Conservation (phyloP, 2,329 filamentous ascomycete species). For the Chaetoscypha palmicola region DNA sequence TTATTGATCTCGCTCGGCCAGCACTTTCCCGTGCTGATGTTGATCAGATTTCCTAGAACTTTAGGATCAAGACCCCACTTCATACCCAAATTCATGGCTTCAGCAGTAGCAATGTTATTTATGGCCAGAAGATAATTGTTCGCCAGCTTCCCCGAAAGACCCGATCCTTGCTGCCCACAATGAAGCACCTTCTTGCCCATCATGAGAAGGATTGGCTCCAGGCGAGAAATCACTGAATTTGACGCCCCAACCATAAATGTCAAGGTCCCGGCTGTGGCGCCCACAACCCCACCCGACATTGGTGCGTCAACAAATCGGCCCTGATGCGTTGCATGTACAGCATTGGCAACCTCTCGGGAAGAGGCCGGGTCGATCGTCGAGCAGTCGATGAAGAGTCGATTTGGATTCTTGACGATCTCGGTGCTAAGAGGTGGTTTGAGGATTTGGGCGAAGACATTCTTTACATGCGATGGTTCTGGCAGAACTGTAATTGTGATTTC, state of each 20-base stretch:
- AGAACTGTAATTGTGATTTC: constrained; percentile 82
- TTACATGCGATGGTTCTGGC: constrained; percentile 83
- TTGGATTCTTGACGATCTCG: constrained; percentile 39
- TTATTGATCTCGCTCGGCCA: constrained; percentile 98
- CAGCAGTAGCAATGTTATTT: constrained; percentile 66
- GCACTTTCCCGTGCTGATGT: constrained; percentile 86
- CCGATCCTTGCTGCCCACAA: constrained; percentile 76
- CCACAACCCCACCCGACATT: constrained; percentile 94
- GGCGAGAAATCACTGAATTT: constrained; percentile 50
- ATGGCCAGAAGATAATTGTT: constrained; percentile 96
- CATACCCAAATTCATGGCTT: constrained; percentile 53
- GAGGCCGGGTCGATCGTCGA: constrained; percentile 92
- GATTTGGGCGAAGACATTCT: constrained; percentile 72
- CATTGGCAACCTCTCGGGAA: constrained; percentile 68
- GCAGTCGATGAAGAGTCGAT: constrained; percentile 86
- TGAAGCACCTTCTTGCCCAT: constrained; percentile 88
- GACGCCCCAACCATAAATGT: constrained; percentile 92
- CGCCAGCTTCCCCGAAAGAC: constrained; percentile 84
- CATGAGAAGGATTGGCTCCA: constrained; percentile 61
- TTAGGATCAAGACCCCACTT: constrained; percentile 47
- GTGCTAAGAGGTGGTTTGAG: constrained; percentile 49
- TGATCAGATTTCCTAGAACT: constrained; percentile 78
- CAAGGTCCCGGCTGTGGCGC: constrained; percentile 76
- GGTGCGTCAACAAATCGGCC: constrained; percentile 87
- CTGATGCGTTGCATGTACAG: constrained; percentile 57